phyloP scores from a whole-genome alignment of 163 green algal species.

The Chlorella variabilis region DNA sequence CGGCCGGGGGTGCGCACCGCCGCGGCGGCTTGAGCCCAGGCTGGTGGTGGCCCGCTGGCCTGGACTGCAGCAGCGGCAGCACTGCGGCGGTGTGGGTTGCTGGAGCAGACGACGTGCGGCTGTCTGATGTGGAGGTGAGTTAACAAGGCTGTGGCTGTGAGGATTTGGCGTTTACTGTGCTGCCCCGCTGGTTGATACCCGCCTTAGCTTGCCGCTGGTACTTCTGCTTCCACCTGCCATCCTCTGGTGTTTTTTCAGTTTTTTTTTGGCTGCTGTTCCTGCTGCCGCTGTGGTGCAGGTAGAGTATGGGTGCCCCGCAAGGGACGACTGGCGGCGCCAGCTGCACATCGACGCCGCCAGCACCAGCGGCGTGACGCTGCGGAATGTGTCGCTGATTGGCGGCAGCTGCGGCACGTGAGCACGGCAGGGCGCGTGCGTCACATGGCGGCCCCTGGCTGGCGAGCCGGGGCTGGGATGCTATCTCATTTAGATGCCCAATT shows the following conservation, averaged over 20 bases:
- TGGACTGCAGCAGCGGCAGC: slow-evolving; percentile 5
- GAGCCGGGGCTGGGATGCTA: not conserved
- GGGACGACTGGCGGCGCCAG: not conserved
- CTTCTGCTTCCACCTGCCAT: too few species aligned
- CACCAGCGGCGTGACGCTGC: not conserved
- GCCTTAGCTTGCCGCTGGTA: too few species aligned
- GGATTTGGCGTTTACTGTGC: too few species aligned
- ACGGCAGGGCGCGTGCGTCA: too few species aligned
- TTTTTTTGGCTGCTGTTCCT: not conserved
- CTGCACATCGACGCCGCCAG: slow-evolving; percentile 9
- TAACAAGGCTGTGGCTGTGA: not conserved
- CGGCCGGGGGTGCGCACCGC: not conserved
- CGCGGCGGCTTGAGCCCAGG: too few species aligned
- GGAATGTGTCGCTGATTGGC: not conserved
- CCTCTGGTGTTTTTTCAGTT: too few species aligned
- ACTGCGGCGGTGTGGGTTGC: slow-evolving; percentile 7
- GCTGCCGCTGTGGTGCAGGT: not conserved
- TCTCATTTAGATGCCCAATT: too few species aligned
- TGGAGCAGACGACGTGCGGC: not conserved
- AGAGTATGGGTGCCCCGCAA: not conserved
- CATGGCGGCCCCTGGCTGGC: too few species aligned
- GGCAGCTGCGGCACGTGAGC: too few species aligned
- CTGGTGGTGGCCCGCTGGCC: slow-evolving; percentile 1
- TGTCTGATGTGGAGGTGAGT: slow-evolving; percentile 9
- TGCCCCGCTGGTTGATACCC: too few species aligned